These are phyloP conservation scores for Fusarium palustre DNA, from an alignment of 2,329 filamentous ascomycete species.

Conservation along the genomic window DNA sequence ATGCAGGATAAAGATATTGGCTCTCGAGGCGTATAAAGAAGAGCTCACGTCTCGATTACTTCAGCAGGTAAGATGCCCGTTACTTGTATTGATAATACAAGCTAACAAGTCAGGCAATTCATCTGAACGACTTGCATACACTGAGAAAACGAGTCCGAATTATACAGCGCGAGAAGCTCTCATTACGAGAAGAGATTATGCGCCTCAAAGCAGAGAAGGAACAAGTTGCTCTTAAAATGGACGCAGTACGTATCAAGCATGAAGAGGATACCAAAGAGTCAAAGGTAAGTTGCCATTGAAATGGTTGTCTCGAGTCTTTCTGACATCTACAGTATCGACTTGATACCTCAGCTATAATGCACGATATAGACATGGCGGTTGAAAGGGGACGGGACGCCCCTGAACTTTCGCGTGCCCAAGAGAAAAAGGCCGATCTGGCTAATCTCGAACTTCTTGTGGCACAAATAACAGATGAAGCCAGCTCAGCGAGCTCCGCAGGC, in stretches of 20 bases:
- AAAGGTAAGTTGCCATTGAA: conserved; percentile 55
- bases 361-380: conserved; percentile 70
- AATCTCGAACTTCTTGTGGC: conserved; percentile 69
- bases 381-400: conserved; percentile 63
- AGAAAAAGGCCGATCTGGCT: conserved; percentile 63
- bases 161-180: conserved; percentile 67
- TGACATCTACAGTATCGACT: conserved; percentile 56
- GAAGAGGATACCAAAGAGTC: conserved; percentile 65
- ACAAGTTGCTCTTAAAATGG: conserved; percentile 71
- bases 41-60: conserved; percentile 67
- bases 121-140: conserved; percentile 68
- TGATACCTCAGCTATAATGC: conserved; percentile 68
- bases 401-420: conserved; percentile 58
- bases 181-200: conserved; percentile 70
- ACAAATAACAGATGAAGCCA: conserved; percentile 66
- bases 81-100: fast-evolving
- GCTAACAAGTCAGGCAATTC: conserved; percentile 62
- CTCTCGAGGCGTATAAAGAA: conserved; percentile 69
- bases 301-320: not conserved
- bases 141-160: conserved; percentile 68
- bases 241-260: conserved; percentile 70
- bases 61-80: conserved; percentile 63
- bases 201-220: conserved; percentile 69
- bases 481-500: conserved; percentile 61
- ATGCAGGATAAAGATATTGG: conserved; percentile 65